Conservation (phyloP, 306 rosid genomes). For the Crotalaria pallida region DNA sequence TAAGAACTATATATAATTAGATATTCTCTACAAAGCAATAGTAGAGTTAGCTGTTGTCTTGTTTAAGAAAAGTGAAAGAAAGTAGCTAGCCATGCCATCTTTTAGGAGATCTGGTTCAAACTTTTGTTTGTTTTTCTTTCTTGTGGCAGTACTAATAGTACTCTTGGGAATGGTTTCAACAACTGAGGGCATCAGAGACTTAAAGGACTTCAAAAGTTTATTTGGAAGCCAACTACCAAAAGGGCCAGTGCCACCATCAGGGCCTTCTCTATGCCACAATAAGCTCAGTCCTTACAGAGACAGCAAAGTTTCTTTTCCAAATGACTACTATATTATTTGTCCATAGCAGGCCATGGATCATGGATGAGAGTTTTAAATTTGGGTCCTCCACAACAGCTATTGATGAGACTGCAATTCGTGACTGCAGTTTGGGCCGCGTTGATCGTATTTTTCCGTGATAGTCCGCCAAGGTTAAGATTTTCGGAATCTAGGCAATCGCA, state of each 20-base stretch:
- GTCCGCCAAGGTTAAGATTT: too few species aligned
- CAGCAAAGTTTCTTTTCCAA: conserved; percentile 18
- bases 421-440: too few species aligned
- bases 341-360: conserved; percentile 19
- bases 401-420: too few species aligned
- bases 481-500: too few species aligned
- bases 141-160: not conserved
- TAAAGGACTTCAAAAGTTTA: conserved; percentile 19
- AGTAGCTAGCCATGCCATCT: conserved; percentile 23
- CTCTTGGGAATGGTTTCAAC: conserved; percentile 27
- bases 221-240: conserved; percentile 40
- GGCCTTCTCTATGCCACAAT: conserved; percentile 66
- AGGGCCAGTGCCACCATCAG: conserved; percentile 74
- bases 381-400: too few species aligned
- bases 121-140: conserved; percentile 4
- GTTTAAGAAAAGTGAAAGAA: not conserved
- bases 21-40: not conserved
- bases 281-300: conserved; percentile 36
- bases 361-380: too few species aligned
- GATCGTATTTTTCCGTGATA: too few species aligned
- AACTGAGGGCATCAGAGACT: conserved; percentile 34
- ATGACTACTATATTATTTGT: conserved; percentile 34
- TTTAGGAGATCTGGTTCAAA: conserved; percentile 14
- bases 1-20: not conserved
- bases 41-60: not conserved